phyloP scores from a whole-genome alignment of 164 flowering plant genomes.

The Euptelea pleiosperma region DNA sequence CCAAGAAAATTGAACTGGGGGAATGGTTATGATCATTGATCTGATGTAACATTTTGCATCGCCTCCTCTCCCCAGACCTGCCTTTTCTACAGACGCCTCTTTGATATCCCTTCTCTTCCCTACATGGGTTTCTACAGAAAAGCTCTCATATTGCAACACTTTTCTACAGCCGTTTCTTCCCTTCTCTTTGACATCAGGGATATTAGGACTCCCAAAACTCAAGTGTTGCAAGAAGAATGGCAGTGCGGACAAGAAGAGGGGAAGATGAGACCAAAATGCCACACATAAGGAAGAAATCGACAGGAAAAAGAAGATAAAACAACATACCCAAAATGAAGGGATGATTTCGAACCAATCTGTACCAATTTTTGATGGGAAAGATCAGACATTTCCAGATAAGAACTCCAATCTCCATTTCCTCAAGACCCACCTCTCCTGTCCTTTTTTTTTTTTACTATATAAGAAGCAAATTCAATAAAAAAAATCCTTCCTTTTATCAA shows the following conservation, averaged over 20 bases:
- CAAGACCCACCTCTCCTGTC: conserved; percentile 56
- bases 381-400: conserved; percentile 22
- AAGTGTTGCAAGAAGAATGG: conserved; percentile 75
- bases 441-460: no score
- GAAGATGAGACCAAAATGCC: conserved; percentile 59
- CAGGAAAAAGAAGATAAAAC: conserved; percentile 30
- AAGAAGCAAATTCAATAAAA: no score
- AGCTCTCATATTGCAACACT: conserved; percentile 27
- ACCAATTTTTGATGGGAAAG: conserved; percentile 22
- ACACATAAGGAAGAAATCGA: conserved; percentile 59
- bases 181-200: conserved; percentile 54
- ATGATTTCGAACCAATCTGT: conserved; percentile 26
- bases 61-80: no score
- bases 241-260: conserved; percentile 78
- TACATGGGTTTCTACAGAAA: conserved; percentile 24
- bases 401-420: conserved; percentile 27
- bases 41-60: no score
- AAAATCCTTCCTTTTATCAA: no score
- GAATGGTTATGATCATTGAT: no score
- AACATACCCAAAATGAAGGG: conserved; percentile 36
- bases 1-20: no score
- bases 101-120: conserved; percentile 23
- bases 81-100: conserved; percentile 8
- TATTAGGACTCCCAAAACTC: conserved; percentile 65
- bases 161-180: no score